Conservation (phyloP, 805 yeast species). For the Isabelozyma rhagii region DNA sequence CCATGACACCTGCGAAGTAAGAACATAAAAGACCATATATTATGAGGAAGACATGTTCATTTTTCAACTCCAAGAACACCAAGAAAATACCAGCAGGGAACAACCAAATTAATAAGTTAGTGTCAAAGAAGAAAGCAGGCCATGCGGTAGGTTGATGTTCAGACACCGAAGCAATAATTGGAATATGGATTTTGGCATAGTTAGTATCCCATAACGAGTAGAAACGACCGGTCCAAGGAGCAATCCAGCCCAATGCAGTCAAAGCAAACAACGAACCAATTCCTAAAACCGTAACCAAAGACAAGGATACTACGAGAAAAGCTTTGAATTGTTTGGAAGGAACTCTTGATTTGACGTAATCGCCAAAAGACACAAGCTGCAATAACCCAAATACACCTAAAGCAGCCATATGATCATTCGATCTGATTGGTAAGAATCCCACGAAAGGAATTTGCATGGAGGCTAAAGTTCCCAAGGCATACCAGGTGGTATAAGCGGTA, state of each 20-base stretch:
- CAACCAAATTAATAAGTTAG: conserved; percentile 90
- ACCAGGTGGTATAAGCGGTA: conserved; percentile 95
- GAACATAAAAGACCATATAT: conserved; percentile 92
- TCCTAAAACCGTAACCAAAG: conserved; percentile 58
- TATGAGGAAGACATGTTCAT: conserved; percentile 90
- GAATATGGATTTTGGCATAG: conserved; percentile 97
- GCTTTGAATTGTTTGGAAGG: conserved; percentile 71
- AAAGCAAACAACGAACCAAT: conserved; percentile 68
- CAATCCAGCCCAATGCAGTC: conserved; percentile 89
- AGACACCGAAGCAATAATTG: conserved; percentile 96
- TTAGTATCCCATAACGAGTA: conserved; percentile 97
- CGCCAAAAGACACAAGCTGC: conserved; percentile 85
- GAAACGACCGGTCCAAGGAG: conserved; percentile 99
- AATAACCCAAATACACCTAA: conserved; percentile 94
- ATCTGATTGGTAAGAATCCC: conserved; percentile 93
- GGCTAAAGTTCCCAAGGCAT: conserved; percentile 93
- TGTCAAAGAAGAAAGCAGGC: conserved; percentile 97
- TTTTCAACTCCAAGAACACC: conserved; percentile 81
- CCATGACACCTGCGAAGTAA: conserved; percentile 99
- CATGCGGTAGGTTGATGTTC: conserved; percentile 99
- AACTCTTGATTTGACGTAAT: conserved; percentile 71
- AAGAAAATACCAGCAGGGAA: conserved; percentile 97
- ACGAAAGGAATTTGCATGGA: conserved; percentile 99
- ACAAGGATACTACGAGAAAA: conserved; percentile 59
- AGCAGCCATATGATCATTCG: conserved; percentile 98